These are phyloP conservation scores for Populus simonii DNA, from an alignment of 345 rosid genomes.

Conservation along the genomic window DNA sequence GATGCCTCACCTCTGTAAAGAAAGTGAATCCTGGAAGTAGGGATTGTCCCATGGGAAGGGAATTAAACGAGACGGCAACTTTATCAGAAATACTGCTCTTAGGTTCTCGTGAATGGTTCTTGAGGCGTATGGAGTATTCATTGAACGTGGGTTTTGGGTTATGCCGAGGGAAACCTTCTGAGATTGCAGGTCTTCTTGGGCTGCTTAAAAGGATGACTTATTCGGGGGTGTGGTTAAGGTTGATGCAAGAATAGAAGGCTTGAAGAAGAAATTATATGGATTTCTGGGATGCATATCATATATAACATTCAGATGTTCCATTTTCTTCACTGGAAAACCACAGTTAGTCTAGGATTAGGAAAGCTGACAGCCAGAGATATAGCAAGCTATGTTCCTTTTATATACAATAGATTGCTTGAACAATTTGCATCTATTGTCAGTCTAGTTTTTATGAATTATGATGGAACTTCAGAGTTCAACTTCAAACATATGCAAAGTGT, in stretches of 20 bases:
- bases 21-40: constrained; percentile 18
- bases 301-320: neutral
- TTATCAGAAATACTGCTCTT: constrained; percentile 39
- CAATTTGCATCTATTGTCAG: neutral
- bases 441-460: neutral
- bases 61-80: constrained; percentile 32
- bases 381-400: neutral
- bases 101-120: constrained; percentile 48
- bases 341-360: neutral
- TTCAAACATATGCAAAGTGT: neutral
- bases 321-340: neutral
- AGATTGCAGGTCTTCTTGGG: constrained; percentile 27
- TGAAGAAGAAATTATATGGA: constrained; percentile 41
- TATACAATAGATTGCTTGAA: neutral
- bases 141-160: constrained; percentile 29
- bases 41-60: constrained; percentile 16
- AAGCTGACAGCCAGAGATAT: neutral
- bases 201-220: constrained; percentile 41
- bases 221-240: constrained; percentile 20
- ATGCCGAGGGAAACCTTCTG: constrained; percentile 20
- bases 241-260: constrained; percentile 28
- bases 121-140: constrained; percentile 43
- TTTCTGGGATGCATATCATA: constrained; percentile 15
- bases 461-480: neutral
- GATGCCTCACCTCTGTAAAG: constrained; percentile 12